A percentile compares a stretch with the other conserved stretches of the same genome.
Conservation (phyloP, 1,284 basidiomycete species). For the Erythrobasidium hasegawianum region DNA sequence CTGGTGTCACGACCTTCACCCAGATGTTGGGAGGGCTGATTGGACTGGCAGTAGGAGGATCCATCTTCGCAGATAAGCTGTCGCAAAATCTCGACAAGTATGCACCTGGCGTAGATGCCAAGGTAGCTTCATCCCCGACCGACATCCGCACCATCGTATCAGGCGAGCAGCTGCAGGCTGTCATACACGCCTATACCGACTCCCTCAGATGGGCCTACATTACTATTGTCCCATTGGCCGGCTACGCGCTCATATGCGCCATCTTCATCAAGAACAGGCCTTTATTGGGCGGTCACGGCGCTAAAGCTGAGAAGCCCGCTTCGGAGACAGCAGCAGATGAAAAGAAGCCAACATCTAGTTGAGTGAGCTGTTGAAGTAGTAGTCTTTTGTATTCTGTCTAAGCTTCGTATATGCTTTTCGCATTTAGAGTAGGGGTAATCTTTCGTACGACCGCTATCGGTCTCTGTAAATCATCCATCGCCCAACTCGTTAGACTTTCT, state of each 20-base stretch:
- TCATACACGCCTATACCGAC: slow-evolving; percentile 19
- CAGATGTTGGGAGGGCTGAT: slow-evolving; percentile 29
- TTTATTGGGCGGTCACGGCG: not conserved
- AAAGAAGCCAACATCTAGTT: too few species aligned
- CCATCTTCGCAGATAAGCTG: slow-evolving; percentile 29
- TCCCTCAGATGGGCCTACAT: slow-evolving; percentile 17
- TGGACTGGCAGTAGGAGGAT: slow-evolving; percentile 29
- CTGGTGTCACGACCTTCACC: slow-evolving; percentile 11
- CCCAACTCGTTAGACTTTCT: too few species aligned
- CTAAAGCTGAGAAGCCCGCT: slow-evolving; percentile 8
- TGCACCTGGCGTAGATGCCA: slow-evolving; percentile 13
- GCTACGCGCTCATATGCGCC: slow-evolving; percentile 8
- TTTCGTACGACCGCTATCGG: too few species aligned
- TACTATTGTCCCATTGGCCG: slow-evolving; percentile 12
- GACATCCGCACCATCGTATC: slow-evolving; percentile 21
- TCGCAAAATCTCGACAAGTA: slow-evolving; percentile 10
- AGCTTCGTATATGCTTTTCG: too few species aligned
- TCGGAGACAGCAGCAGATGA: not conserved
- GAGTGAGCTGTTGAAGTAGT: too few species aligned
- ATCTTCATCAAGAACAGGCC: slow-evolving; percentile 31
- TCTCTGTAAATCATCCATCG: too few species aligned
- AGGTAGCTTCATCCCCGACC: slow-evolving; percentile 19
- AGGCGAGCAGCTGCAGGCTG: slow-evolving; percentile 8
- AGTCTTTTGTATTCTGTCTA: too few species aligned
- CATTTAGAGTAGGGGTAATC: too few species aligned